phyloP scores from a whole-genome alignment of 108 stramenopile species.

The Ochromonas danica region DNA sequence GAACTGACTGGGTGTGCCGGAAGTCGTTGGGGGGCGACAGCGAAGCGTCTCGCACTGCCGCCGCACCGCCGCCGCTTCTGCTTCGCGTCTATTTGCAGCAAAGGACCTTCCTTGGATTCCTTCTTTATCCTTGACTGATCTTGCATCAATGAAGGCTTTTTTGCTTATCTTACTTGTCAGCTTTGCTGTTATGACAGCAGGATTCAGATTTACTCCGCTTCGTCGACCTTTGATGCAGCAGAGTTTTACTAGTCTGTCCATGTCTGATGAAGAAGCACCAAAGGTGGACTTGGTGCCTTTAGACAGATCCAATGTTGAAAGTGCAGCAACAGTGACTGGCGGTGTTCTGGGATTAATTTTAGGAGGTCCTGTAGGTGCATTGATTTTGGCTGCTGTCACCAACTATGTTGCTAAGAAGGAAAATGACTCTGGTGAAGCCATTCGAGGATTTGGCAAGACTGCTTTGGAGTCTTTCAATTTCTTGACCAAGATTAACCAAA shows the following conservation, averaged over 20 bases:
- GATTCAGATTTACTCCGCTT: too few relatives aligned
- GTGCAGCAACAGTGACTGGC: constrained; percentile 1
- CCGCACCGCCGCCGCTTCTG: too few relatives aligned
- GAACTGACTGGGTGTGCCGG: too few relatives aligned
- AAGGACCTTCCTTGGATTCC: too few relatives aligned
- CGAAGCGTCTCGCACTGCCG: too few relatives aligned
- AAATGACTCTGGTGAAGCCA: constrained; percentile 35
- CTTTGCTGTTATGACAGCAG: too few relatives aligned
- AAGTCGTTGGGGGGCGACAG: too few relatives aligned
- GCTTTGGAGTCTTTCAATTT: constrained; percentile 32
- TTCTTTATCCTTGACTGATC: too few relatives aligned
- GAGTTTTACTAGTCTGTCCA: background rate
- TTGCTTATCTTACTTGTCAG: too few relatives aligned
- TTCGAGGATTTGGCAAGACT: constrained; percentile 39
- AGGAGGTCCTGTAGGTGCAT: constrained; percentile 10
- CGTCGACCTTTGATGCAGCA: too few relatives aligned
- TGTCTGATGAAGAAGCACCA: background rate
- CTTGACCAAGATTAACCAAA: constrained; percentile 28
- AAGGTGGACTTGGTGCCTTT: background rate
- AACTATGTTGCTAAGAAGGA: constrained; percentile 34
- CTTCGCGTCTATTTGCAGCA: too few relatives aligned
- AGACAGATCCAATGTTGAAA: constrained; percentile 24
- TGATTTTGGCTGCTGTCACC: constrained; percentile 4
- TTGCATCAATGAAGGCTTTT: too few relatives aligned
- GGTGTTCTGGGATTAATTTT: constrained; percentile 18